Evolutionary conservation across 208 protist species (phyloP).

Genomic region (Leishmania arabica): DNA sequence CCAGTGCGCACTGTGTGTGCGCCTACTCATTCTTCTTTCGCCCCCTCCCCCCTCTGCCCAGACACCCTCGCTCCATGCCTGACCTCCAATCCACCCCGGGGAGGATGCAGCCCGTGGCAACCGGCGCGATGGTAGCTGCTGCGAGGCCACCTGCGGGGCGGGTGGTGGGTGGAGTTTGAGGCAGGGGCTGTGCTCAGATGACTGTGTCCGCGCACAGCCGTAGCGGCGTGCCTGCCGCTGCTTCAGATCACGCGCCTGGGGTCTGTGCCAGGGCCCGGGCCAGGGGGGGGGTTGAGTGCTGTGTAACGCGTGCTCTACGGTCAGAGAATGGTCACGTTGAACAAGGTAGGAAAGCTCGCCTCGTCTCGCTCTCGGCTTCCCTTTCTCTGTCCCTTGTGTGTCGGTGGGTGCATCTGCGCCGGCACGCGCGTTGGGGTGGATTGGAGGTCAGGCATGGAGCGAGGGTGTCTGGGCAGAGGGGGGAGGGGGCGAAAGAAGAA

Average conservation of each 20-base stretch:
- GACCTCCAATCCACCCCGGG: too few species aligned
- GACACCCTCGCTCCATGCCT: too few species aligned
- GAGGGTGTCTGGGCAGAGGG: not conserved
- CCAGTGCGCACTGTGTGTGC: too few species aligned
- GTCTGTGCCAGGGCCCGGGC: not conserved
- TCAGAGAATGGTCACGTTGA: not conserved
- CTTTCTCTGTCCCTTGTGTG: not conserved
- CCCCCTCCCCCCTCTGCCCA: too few species aligned
- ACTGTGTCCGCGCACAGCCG: not conserved
- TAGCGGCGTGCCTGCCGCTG: not conserved
- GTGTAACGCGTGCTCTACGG: not conserved
- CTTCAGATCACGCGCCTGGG: not conserved
- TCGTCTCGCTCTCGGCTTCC: not conserved
- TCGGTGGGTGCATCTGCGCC: not conserved
- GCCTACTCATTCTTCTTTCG: too few species aligned
- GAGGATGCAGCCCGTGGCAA: too few species aligned
- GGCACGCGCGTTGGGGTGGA: not conserved
- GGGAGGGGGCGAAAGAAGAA: not conserved
- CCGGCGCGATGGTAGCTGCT: too few species aligned
- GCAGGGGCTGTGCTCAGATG: not conserved
- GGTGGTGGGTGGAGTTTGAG: not conserved
- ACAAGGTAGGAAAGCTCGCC: not conserved
- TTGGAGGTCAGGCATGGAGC: not conserved
- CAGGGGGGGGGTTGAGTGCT: not conserved
- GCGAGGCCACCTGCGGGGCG: not conserved